Evolutionary conservation across 2,329 filamentous ascomycete genomes (phyloP).

Genomic region (Fusarium tuaranense): DNA sequence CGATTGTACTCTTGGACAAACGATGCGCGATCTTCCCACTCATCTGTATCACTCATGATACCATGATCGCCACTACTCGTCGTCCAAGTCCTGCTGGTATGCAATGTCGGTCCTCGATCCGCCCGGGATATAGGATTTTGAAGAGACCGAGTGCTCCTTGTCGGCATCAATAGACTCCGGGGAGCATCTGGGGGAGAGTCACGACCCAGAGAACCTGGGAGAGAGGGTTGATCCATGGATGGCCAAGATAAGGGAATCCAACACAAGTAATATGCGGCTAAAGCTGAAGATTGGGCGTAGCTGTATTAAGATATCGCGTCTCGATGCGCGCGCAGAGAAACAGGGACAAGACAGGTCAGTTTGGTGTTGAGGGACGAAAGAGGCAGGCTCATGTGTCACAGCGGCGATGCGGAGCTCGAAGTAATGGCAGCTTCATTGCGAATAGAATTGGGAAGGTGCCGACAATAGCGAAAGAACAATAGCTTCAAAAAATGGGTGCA

Average conservation of each 20-base stretch:
- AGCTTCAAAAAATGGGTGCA: constrained; percentile 8
- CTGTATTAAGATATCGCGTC: constrained; percentile 29
- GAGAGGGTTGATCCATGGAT: constrained; percentile 35
- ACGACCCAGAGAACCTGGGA: constrained; percentile 22
- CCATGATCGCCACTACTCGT: constrained; percentile 65
- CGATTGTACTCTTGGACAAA: constrained; percentile 71
- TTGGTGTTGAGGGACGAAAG: constrained; percentile 11
- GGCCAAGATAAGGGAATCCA: background rate
- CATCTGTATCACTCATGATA: constrained; percentile 61
- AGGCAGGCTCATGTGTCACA: constrained; percentile 38
- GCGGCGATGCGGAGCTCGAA: constrained; percentile 18
- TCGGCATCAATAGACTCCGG: constrained; percentile 33
- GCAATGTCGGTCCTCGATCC: constrained; percentile 39
- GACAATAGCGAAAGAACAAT: background rate
- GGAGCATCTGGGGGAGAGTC: constrained; percentile 28
- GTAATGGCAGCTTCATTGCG: constrained; percentile 39
- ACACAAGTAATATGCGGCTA: constrained; percentile 15
- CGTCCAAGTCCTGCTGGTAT: constrained; percentile 68
- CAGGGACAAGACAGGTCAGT: constrained; percentile 8
- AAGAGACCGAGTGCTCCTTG: constrained; percentile 45
- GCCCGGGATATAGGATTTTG: constrained; percentile 44
- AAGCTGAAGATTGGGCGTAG: constrained; percentile 17
- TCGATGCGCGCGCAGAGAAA: constrained; percentile 4
- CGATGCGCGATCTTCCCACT: constrained; percentile 58
- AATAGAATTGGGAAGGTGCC: constrained; percentile 12